Percentiles rank a stretch among this genome's conserved stretches.
Evolutionary conservation across 371 early-diverging fungal genomes (phyloP).

Genomic region (Chytridium lagenaria): DNA sequence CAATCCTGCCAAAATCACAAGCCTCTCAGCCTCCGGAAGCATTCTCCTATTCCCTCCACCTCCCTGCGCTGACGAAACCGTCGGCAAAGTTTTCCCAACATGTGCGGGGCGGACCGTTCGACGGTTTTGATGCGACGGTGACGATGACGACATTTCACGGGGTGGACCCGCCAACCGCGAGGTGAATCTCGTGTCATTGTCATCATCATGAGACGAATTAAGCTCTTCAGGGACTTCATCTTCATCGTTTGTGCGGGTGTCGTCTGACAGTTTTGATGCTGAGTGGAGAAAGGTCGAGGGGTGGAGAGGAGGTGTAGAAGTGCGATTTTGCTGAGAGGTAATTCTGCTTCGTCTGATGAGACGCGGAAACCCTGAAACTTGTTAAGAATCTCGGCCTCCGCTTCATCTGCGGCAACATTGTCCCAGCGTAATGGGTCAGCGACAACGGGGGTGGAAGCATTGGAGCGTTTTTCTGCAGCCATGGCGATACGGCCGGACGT

Average conservation of each 20-base stretch:
- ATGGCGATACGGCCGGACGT: slow-evolving; percentile 38
- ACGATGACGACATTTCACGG: neutral
- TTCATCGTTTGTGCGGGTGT: neutral
- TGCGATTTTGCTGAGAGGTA: neutral
- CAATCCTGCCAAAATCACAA: slow-evolving; percentile 42
- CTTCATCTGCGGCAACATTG: slow-evolving; percentile 31
- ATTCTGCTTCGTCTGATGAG: neutral
- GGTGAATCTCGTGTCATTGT: no score
- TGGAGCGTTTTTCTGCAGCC: slow-evolving; percentile 38
- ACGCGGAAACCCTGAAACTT: neutral
- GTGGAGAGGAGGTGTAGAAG: neutral
- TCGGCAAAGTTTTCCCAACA: neutral
- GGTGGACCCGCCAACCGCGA: no score
- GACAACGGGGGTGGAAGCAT: slow-evolving; percentile 39
- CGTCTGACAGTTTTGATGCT: no score
- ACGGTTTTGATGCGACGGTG: neutral
- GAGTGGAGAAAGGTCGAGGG: no score
- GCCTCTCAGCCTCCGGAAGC: slow-evolving; percentile 46
- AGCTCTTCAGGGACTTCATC: slow-evolving; percentile 26
- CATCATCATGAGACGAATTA: slow-evolving; percentile 24
- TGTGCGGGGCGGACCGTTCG: neutral
- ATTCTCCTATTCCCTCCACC: slow-evolving; percentile 24
- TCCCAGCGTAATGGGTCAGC: slow-evolving; percentile 33
- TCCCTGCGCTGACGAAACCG: slow-evolving; percentile 3
- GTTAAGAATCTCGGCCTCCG: slow-evolving; percentile 11